A percentile compares a stretch with the other conserved stretches of the same genome.
Conservation (phyloP, 345 rosid species). For the Eucalyptus cladocalyx region DNA sequence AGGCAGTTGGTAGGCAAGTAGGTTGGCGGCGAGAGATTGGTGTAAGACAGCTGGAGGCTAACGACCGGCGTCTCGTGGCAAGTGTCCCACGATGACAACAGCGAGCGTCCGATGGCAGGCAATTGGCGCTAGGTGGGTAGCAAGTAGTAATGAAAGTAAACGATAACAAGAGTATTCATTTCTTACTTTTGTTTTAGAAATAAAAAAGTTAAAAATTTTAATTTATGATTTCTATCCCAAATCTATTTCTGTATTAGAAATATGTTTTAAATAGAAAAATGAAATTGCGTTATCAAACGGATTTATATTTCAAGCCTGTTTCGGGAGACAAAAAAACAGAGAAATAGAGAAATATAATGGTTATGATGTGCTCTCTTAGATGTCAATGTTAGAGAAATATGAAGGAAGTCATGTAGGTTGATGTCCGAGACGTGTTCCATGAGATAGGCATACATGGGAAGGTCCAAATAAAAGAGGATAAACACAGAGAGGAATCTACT, state of each 20-base stretch:
- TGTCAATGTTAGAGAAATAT: neutral
- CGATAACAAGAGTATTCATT: too few relatives aligned
- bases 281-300: accelerated
- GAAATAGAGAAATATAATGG: too few relatives aligned
- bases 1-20: accelerated
- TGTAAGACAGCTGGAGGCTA: accelerated
- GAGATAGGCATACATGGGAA: neutral
- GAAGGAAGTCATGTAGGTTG: neutral
- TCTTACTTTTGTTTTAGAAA: too few relatives aligned
- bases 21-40: accelerated
- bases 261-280: too few relatives aligned
- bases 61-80: accelerated
- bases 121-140: too few relatives aligned
- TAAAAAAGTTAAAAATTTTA: too few relatives aligned
- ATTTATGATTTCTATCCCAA: accelerated
- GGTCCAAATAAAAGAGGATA: neutral
- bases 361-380: neutral
- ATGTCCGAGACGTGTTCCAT: neutral
- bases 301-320: accelerated
- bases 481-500: neutral
- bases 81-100: accelerated
- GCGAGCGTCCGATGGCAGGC: accelerated
- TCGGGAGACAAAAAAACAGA: accelerated
- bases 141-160: too few relatives aligned
- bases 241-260: accelerated